Conservation (phyloP, 192 early-diverging fungal species). For the Podila clonocystis region DNA sequence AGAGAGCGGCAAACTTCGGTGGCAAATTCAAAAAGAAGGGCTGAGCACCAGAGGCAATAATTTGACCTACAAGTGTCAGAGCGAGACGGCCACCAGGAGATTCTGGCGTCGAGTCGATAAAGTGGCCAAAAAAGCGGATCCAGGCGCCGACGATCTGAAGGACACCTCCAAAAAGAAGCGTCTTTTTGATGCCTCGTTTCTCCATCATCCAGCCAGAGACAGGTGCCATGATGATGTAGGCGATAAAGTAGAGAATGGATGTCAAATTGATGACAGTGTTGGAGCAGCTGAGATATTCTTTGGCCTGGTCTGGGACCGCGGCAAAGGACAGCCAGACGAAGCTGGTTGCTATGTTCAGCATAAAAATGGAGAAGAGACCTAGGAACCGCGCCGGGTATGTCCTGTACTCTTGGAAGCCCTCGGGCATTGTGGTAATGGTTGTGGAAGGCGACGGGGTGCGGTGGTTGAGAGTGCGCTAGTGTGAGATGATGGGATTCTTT, state of each 20-base stretch:
- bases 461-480: background rate
- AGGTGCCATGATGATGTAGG: slow-evolving; percentile 54
- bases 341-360: slow-evolving; percentile 57
- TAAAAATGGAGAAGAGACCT: slow-evolving; percentile 53
- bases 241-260: slow-evolving; percentile 54
- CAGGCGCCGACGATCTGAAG: slow-evolving; percentile 56
- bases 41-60: slow-evolving; percentile 57
- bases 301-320: slow-evolving; percentile 53
- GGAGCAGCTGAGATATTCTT: slow-evolving; percentile 43
- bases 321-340: slow-evolving; percentile 61
- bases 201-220: slow-evolving; percentile 57
- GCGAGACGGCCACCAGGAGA: slow-evolving; percentile 48
- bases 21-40: slow-evolving; percentile 65
- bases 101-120: slow-evolving; percentile 33
- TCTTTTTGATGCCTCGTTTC: slow-evolving; percentile 48
- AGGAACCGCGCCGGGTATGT: slow-evolving; percentile 55
- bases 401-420: slow-evolving; percentile 8
- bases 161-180: slow-evolving; percentile 52
- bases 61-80: slow-evolving; percentile 59
- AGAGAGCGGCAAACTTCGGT: slow-evolving; percentile 64
- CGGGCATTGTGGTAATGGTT: background rate
- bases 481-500: no score
- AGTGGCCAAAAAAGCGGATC: slow-evolving; percentile 55
- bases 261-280: slow-evolving; percentile 54
- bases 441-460: background rate